These are phyloP conservation scores for Daldinia vernicosa DNA, from an alignment of 495 filamentous ascomycete genomes.

Conservation along the genomic window DNA sequence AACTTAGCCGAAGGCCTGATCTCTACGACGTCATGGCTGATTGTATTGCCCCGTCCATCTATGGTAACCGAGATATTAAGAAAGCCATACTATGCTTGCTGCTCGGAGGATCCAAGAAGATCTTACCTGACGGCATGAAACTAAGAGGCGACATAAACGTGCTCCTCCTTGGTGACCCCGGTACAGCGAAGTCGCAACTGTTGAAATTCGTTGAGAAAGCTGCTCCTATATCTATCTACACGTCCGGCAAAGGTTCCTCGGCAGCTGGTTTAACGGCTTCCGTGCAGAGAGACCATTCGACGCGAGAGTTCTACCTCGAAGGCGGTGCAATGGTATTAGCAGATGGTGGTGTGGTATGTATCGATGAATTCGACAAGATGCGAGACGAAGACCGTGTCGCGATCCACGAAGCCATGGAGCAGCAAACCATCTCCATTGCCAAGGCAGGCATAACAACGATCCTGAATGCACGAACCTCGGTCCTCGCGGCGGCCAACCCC, in stretches of 20 bases:
- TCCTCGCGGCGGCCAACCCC: slow-evolving; percentile 95
- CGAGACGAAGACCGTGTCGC: slow-evolving; percentile 97
- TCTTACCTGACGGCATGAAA: slow-evolving; percentile 98
- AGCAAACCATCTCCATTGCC: slow-evolving; percentile 99
- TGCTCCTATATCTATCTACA: slow-evolving; percentile 97
- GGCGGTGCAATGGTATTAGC: slow-evolving; percentile 99
- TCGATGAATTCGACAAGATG: slow-evolving; percentile 99
- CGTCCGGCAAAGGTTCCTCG: slow-evolving; percentile 97
- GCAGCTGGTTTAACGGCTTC: slow-evolving; percentile 98
- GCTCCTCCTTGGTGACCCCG: slow-evolving; percentile 93
- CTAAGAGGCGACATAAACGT: slow-evolving; percentile 99
- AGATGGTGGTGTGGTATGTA: slow-evolving; percentile 97
- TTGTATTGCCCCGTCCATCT: slow-evolving; percentile 97
- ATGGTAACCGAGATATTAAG: slow-evolving; percentile 95
- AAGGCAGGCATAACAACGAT: slow-evolving; percentile 99
- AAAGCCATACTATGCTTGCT: slow-evolving; percentile 97
- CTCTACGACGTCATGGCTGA: slow-evolving; percentile 89
- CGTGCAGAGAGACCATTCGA: slow-evolving; percentile 89
- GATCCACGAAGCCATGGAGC: slow-evolving; percentile 99
- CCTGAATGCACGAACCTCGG: slow-evolving; percentile 93
- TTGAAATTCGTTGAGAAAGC: slow-evolving; percentile 98
- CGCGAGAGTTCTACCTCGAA: slow-evolving; percentile 97
- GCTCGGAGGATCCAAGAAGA: slow-evolving; percentile 97
- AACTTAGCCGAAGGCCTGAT: slow-evolving; percentile 89
- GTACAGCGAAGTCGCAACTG: slow-evolving; percentile 97